A percentile compares a stretch with the other conserved stretches of the same genome.
These are phyloP conservation scores for Beta vulgaris DNA, from an alignment of 148 eudicot species.

Conservation along the genomic window DNA sequence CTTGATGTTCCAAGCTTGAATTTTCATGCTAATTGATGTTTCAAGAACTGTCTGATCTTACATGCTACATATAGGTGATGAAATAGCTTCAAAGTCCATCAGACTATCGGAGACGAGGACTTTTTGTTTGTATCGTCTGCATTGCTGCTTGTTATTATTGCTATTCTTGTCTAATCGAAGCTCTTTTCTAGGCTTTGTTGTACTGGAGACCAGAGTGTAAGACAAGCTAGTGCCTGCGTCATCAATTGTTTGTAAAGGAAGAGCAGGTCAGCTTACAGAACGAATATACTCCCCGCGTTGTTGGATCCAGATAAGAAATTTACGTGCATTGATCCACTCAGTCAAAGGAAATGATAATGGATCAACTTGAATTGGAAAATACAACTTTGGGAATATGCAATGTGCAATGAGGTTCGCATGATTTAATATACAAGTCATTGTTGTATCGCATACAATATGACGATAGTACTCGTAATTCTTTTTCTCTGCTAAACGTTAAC, in stretches of 20 bases:
- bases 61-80: constrained; percentile 41
- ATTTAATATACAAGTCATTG: too few species aligned
- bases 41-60: constrained; percentile 29
- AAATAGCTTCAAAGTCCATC: constrained; percentile 40
- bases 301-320: background rate
- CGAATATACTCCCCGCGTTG: background rate
- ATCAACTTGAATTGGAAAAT: too few species aligned
- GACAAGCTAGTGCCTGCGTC: constrained; percentile 88
- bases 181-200: constrained; percentile 38
- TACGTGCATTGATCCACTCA: constrained; percentile 1
- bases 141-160: constrained; percentile 27
- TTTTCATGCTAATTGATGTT: constrained; percentile 29
- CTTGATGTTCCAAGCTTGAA: constrained; percentile 28
- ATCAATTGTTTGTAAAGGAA: constrained; percentile 56
- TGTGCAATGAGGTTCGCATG: background rate
- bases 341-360: too few species aligned
- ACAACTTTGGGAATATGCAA: background rate
- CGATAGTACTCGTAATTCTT: background rate
- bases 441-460: too few species aligned
- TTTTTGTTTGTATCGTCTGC: constrained; percentile 15
- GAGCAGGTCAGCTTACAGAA: constrained; percentile 14
- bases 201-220: constrained; percentile 82
- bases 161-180: constrained; percentile 30
- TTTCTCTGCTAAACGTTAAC: too few species aligned
- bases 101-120: constrained; percentile 36